Evolutionary conservation across 148 eudicot genomes (phyloP).

Genomic region (Fagopyrum tataricum): DNA sequence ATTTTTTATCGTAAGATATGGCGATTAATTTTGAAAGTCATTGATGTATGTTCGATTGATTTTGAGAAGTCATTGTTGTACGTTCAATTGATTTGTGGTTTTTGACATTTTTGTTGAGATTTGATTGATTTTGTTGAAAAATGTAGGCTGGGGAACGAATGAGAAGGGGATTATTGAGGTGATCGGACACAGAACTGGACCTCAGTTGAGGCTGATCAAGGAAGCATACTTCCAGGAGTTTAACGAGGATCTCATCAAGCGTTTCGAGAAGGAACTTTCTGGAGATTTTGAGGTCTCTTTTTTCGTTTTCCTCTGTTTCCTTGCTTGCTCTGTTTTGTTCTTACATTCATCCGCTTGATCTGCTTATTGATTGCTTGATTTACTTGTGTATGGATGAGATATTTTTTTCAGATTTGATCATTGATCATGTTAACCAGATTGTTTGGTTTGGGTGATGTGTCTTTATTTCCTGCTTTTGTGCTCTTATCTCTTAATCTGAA

Average conservation of each 20-base stretch:
- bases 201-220: constrained; percentile 60
- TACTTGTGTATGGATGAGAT: too few species aligned
- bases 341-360: background rate
- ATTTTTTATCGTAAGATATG: background rate
- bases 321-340: background rate
- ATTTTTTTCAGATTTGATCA: background rate
- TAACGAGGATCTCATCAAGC: constrained; percentile 66
- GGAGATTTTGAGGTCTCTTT: constrained; percentile 60
- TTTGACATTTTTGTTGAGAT: background rate
- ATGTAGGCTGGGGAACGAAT: constrained; percentile 73
- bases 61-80: background rate
- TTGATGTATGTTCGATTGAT: background rate
- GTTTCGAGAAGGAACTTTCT: constrained; percentile 68
- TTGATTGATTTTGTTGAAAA: background rate
- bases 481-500: background rate
- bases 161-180: constrained; percentile 72
- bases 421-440: background rate
- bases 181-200: constrained; percentile 66
- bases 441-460: background rate
- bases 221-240: constrained; percentile 52
- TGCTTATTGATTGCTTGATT: too few species aligned
- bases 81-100: background rate
- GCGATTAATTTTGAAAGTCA: background rate
- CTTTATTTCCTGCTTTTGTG: background rate
- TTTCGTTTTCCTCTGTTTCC: background rate